phyloP scores from a whole-genome alignment of 1,139 yeast genomes.

The Eremothecium cymbalariae region DNA sequence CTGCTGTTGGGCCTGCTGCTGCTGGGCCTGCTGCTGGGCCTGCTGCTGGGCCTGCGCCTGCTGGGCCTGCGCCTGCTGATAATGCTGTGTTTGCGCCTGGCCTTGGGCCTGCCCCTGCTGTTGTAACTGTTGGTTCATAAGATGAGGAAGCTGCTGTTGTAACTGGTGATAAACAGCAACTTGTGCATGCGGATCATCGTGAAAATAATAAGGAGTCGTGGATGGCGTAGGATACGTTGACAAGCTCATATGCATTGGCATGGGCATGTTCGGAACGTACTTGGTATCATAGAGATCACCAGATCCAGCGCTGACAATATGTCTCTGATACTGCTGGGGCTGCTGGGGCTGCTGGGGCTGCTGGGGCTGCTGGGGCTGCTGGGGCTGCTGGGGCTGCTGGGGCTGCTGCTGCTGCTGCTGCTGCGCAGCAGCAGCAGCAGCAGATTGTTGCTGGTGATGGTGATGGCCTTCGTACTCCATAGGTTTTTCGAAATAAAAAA shows the following conservation, averaged over 20 bases:
- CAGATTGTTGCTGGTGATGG: constrained; percentile 2
- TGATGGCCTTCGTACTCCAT: constrained; percentile 5
- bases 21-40: constrained; percentile 1
- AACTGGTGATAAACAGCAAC: constrained; percentile 5
- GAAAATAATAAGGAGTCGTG: constrained; percentile 5
- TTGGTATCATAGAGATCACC: constrained; percentile 6
- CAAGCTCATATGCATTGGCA: constrained; percentile 6
- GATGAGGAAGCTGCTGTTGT: constrained; percentile 10
- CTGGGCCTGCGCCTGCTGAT: no score
- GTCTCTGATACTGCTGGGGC: constrained; percentile 8
- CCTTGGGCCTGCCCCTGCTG: constrained; percentile 1
- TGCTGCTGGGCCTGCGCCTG: constrained; percentile 4
- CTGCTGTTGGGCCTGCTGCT: neutral
- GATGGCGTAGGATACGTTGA: constrained; percentile 6
- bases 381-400: constrained; percentile 9
- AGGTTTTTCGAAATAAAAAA: no score
- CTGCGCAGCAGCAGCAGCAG: constrained; percentile 1
- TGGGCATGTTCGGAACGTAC: constrained; percentile 5
- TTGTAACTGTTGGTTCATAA: constrained; percentile 5
- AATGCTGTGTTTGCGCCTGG: neutral
- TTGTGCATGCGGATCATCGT: constrained; percentile 5
- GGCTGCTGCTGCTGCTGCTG: constrained; percentile 6
- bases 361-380: constrained; percentile 6
- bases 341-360: constrained; percentile 10
- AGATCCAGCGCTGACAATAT: constrained; percentile 1